A percentile compares a stretch with the other conserved stretches of the same genome.
These are phyloP conservation scores for Piloderma croceum DNA, from an alignment of 768 basidiomycete species.

Conservation along the genomic window DNA sequence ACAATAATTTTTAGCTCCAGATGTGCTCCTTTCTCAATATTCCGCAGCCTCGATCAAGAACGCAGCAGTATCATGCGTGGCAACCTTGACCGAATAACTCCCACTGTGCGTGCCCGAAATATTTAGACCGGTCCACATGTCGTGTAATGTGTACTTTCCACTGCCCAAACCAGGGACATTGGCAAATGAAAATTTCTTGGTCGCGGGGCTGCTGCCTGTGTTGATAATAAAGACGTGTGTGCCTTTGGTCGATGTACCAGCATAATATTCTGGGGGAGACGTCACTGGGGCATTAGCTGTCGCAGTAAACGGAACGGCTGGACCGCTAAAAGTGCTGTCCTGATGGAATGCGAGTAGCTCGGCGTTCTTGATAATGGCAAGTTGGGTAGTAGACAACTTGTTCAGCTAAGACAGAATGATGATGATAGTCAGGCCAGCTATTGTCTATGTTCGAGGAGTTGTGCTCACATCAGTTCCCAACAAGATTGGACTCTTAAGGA, in stretches of 20 bases:
- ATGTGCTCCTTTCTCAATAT: too few species aligned
- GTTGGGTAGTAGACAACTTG: conserved; percentile 33
- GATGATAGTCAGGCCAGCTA: too few species aligned
- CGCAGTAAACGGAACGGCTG: conserved; percentile 45
- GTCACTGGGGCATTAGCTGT: conserved; percentile 33
- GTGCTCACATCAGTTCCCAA: conserved; percentile 31
- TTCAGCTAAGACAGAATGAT: too few species aligned
- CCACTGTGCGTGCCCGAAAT: conserved; percentile 35
- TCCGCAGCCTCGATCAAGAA: too few species aligned
- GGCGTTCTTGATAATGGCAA: conserved; percentile 44
- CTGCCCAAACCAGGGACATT: conserved; percentile 41
- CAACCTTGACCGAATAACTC: conserved; percentile 38
- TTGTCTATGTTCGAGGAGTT: too few species aligned
- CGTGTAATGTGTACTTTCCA: conserved; percentile 38
- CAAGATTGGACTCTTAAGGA: conserved; percentile 52
- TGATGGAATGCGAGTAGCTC: conserved; percentile 54
- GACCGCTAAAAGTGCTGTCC: conserved; percentile 38
- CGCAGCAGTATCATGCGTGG: conserved; percentile 49
- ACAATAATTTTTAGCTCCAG: too few species aligned
- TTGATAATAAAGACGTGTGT: conserved; percentile 53
- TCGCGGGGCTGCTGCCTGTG: conserved; percentile 33
- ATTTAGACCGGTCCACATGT: conserved; percentile 49
- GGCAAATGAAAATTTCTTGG: conserved; percentile 41
- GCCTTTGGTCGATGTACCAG: conserved; percentile 44
- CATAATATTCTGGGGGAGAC: conserved; percentile 48